Evolutionary conservation across 2,329 filamentous ascomycete species (phyloP), one percentile per base, ranked within the genome.

Genomic region (Aspergillus vadensis): DNA sequence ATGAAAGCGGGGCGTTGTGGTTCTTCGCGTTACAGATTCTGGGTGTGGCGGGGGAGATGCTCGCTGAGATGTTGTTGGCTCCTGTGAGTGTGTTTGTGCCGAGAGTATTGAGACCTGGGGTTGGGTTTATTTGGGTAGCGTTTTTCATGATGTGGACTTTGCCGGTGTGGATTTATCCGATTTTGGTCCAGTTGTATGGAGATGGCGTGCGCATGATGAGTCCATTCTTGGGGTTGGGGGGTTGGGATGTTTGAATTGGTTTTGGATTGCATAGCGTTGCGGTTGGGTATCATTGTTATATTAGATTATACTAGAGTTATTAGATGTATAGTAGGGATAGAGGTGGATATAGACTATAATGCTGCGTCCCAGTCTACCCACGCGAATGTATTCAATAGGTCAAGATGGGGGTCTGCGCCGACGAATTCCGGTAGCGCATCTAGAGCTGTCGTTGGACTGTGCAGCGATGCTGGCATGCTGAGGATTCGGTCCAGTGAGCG

Each of bases 121-220:
- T 65, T 1, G 67, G 65, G 12, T 68, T 62, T 54, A n/a, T 55
- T 12, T 68, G 67, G 67, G 65, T 68, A 0, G 14, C 15, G 6
- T 7, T 14, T 7, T 68, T 69, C 27, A 44, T 69, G 27, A 5
- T 62, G 3, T 66, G 62, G 64, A 54, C 30, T 6, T 47, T 61
- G 10, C 65, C 67, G 1, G 62, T 65, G 3, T 69, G 67, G 67
- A 47, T 66, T 25, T 63, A 65, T 54, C 65, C 67, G 23, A 63
- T 69, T 52, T 19, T 67, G 27, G 36, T 61, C 2, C 32, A 50
- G n/a, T 50, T 68, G 19, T 62, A 56, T 27, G 7, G 14, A 5
- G 63, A 65, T 44, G 65, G 64, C 6, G 58, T 59, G 49, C 44
- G 58, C 39, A 49, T 63, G n/a, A 62, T 64, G 50, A 63, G 59